Evolutionary conservation across 108 stramenopile genomes (phyloP).

Genomic region (Cylindrotheca fusiformis): DNA sequence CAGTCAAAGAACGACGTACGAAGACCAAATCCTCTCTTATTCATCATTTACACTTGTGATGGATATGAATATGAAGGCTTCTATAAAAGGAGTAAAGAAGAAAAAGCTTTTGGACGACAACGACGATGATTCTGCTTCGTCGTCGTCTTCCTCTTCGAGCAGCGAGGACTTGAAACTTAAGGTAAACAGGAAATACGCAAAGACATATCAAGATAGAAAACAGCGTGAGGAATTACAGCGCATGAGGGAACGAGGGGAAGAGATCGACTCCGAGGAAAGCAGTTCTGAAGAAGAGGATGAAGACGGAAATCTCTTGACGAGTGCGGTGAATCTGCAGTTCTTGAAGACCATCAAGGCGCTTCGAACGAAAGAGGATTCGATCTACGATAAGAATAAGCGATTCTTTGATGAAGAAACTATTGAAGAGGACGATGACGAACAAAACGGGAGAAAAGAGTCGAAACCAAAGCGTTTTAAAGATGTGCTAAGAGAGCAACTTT

Average conservation of each 20-base stretch:
- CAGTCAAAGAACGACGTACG: no score
- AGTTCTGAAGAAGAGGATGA: conserved; percentile 46
- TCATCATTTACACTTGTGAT: not conserved
- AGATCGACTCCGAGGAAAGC: conserved; percentile 29
- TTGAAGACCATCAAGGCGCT: conserved; percentile 76
- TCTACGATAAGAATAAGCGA: conserved; percentile 63
- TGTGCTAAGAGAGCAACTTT: conserved; percentile 91
- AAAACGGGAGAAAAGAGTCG: conserved; percentile 19
- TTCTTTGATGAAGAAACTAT: conserved; percentile 61
- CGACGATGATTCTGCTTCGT: not conserved
- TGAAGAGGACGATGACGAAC: conserved; percentile 12
- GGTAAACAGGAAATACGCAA: conserved; percentile 72
- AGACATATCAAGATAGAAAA: conserved; percentile 66
- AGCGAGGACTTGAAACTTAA: conserved; percentile 15
- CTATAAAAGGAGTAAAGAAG: conserved; percentile 13
- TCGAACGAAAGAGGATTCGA: conserved; percentile 63
- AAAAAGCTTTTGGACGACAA: conserved; percentile 31
- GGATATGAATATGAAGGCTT: conserved; percentile 3
- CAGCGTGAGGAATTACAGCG: conserved; percentile 73
- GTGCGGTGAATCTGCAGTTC: conserved; percentile 69
- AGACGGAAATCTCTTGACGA: conserved; percentile 55
- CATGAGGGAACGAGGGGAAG: conserved; percentile 36
- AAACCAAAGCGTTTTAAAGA: conserved; percentile 89
- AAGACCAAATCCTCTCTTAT: no score
- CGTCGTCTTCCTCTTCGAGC: conserved; percentile 13